Base-by-base conservation (phyloP, 306 rosid species). In the Rubus idaeus region DNA sequence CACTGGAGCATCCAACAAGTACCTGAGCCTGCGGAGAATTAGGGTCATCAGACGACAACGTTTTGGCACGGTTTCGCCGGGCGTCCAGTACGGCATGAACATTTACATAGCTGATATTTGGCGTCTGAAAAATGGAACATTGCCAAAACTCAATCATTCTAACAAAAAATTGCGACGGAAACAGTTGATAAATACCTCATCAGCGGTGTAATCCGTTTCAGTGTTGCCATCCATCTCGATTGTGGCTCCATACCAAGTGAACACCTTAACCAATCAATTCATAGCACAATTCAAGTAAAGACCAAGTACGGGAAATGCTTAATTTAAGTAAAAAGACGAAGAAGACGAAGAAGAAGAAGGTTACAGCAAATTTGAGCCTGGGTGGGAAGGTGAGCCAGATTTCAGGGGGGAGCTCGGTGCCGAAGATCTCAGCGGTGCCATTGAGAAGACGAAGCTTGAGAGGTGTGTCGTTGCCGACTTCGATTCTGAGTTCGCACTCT, bases 221-320 rank as follows among this genome's bases (percentile, higher is more conserved):
- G 97, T 92, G n/a, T 82, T 21, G 20, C 97, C 98, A 51, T 95
- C 97, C 93, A 92, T 75, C 85, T 95, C 98, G 78, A 95, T 80
- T 23, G 98, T 92, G 37, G 97, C 97, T 73, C 98, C 98, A 74
- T 87, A 86, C 97, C 97, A 95, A 72, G 96, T 88, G 79, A 95
- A 95, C 2, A 90, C 95, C 96, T 91, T 52, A 39, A 13, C 26
- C 12, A 68, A 68, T 60, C 76, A 35, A 46, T 42, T 23, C 68
- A 16, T 20, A 60, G 6, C n/a, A 18, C 10, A 46, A 18, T 49
- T 14, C 16, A 23, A 30, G 35, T 30, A 30, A 30, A 30, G 35
- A 30, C 35, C 35, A 30, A 30, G 35, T 30, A 30, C 35, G 35
- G 35, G 35, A 30, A 30, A 30, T 30, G 35, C 35, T 30, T 30